These are phyloP conservation scores for Lasiodiplodia citricola DNA, from an alignment of 2,329 filamentous ascomycete species.

Conservation along the genomic window DNA sequence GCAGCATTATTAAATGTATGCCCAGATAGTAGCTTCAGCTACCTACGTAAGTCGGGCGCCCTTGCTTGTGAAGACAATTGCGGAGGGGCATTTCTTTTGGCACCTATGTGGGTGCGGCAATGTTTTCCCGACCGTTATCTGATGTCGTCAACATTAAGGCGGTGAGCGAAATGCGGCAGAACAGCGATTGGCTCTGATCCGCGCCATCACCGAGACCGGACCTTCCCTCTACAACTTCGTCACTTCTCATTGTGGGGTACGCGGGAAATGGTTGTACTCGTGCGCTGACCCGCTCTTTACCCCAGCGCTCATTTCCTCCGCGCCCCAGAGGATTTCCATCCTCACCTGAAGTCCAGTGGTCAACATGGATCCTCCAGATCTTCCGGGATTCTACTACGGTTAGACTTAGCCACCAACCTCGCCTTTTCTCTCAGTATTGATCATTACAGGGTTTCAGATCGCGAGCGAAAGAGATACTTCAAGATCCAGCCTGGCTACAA, in stretches of 20 bases:
- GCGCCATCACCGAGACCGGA: conserved; percentile 24
- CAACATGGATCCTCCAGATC: conserved; percentile 31
- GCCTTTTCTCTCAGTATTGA: conserved; percentile 2
- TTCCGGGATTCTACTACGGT: conserved; percentile 58
- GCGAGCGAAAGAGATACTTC: conserved; percentile 58
- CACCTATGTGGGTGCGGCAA: neutral
- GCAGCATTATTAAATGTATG: no score
- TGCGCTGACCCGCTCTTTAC: neutral
- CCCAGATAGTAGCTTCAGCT: no score
- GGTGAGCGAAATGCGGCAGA: neutral
- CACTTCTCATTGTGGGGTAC: neutral
- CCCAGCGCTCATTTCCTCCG: neutral
- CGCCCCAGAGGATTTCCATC: neutral
- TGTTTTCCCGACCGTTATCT: neutral
- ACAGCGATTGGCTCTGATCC: conserved; percentile 6
- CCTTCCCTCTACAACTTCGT: conserved; percentile 8
- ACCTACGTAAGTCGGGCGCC: no score
- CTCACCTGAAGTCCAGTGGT: neutral
- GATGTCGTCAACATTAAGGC: conserved; percentile 15
- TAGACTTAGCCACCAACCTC: conserved; percentile 1
- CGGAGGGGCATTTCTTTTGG: no score
- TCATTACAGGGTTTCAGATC: conserved; percentile 37
- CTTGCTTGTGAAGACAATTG: no score
- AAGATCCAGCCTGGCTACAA: conserved; percentile 48
- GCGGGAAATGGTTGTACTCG: neutral